Evolutionary conservation across 768 basidiomycete genomes (phyloP), one percentile per base, ranked within the genome.

Genomic region (Xerocomus spinulosus): DNA sequence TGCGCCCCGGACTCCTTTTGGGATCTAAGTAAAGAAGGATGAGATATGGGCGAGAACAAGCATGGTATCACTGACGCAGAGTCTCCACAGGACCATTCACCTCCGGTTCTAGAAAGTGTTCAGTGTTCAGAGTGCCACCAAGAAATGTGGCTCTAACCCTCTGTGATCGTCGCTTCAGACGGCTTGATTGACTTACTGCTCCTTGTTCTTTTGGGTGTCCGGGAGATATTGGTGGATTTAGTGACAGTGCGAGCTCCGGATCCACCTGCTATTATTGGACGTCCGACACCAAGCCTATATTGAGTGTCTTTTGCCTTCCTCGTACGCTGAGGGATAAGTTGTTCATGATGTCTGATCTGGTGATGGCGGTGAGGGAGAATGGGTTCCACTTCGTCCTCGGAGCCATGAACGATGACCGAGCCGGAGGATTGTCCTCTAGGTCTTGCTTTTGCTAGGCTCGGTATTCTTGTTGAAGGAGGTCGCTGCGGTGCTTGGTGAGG

Each of bases 221-320:
- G 77, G 4, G 76, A 69, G n/a, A 74, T 45, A 56, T 73, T 79
- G 26, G 73, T 56, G 0, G 84, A 77, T 61, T 77, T 83, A 8
- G 85, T 87, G 21, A 85, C 68, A 33, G 74, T 68, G 46, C 87
- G 78, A 20, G 87, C 75, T 15, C 87, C 86, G 15, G 70, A 66
- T 21, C 86, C 86, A 23, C 85, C 87, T 26, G 77, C 83, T 15
- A 73, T 70, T 8, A 73, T 71, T 9, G 87, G 87, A 55, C 82
- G 74, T 3, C 87, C 87, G 13, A 87, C 80, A 42, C 88, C 88
- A 15, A 90, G 73, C 52, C 72, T 73, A 34, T 74, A 77, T 63
- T 87, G 87, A 4, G 79, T 74, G 42, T 87, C 84, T 62, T 82
- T 87, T 12, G 85, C 82, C 59, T 86, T 87, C 47, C 84, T 74